A percentile compares a stretch with the other conserved stretches of the same genome.
phyloP scores from a whole-genome alignment of 2,329 filamentous ascomycete genomes.

The Claviceps cyperi region DNA sequence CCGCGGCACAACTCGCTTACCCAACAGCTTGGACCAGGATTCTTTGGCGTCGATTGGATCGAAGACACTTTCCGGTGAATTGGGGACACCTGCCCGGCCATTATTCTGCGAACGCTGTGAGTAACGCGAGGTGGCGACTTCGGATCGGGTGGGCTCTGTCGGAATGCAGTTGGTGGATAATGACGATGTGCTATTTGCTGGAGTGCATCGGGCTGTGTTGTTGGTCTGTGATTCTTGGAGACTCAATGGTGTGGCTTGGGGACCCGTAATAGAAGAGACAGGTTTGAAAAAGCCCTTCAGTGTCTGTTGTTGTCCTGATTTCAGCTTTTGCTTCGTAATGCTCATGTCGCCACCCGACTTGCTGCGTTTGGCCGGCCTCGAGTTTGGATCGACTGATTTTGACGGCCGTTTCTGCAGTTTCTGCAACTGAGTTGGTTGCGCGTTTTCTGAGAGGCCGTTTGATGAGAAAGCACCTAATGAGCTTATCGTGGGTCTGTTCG shows the following conservation, averaged over 20 bases:
- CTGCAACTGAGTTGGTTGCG: not conserved
- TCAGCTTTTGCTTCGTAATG: slow-evolving; percentile 18
- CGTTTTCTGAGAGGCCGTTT: not conserved
- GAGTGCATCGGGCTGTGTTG: not conserved
- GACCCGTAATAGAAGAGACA: slow-evolving; percentile 6
- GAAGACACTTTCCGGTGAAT: slow-evolving; percentile 29
- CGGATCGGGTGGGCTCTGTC: not conserved
- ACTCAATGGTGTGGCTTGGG: not conserved
- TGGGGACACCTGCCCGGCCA: not conserved
- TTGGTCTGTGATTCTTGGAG: not conserved
- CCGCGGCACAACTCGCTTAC: slow-evolving; percentile 55
- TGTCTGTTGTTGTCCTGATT: slow-evolving; percentile 35
- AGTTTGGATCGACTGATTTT: not conserved
- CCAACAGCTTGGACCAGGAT: slow-evolving; percentile 74
- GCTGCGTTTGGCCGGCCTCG: slow-evolving; percentile 12
- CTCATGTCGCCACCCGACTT: slow-evolving; percentile 12
- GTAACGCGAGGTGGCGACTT: not conserved
- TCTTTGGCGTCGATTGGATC: slow-evolving; percentile 64
- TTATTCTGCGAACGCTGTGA: not conserved
- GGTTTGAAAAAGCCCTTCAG: slow-evolving; percentile 71
- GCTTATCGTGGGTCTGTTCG: not conserved
- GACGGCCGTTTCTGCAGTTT: slow-evolving; percentile 3
- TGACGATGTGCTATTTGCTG: not conserved
- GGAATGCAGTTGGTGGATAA: not conserved
- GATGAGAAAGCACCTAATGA: not conserved